Base-by-base conservation (phyloP, 129 eudicot species). In the Ambrosia artemisiifolia region DNA sequence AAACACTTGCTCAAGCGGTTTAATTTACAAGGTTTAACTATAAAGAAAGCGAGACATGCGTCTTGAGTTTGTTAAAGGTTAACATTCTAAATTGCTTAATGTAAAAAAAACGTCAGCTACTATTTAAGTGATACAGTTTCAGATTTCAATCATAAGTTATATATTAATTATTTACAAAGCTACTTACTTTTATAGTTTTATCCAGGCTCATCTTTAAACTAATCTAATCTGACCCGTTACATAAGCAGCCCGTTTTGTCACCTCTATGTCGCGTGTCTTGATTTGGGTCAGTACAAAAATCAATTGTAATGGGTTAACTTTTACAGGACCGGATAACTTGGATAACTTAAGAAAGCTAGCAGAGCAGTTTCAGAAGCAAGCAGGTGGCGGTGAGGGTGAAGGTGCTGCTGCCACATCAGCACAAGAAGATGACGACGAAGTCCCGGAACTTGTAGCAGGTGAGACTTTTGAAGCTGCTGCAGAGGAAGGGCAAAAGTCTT, bases 401-500 rank as follows among this genome's bases (percentile, higher is more conserved):
- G 68, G 32, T 3, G 42, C 65, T 12, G 65, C 28, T 3, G 66
- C 65, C 17, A 30, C 79, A 11, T 11, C 79, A 43, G 63, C 72
- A 57, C 72, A 67, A 67, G 85, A 80, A 19, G 91, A 86, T 34
- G 92, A 87, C 48, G 87, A 87, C 40, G 89, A 87, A 20, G 93
- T 36, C 43, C 43, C 43, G 43, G 90, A 82, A 19, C 90, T 85
- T 53, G 87, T 85, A 18, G 79, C 78, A 19, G 85, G 87, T 20
- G 85, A 85, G 72, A 85, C 87, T 67, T 85, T 85, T 70, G 90
- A 85, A 80, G 86, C 84, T 32, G 81, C 87, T 42, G 85, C 90
- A 3, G 90, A 82, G 76, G 87, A 83, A 62, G 67, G 46, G 3
- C 44, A 62, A 62, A 62, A 62, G 34, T 6, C 44, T 48, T 13